Conservation (phyloP, 2,329 filamentous ascomycete genomes). For the Cercospora citrullina region DNA sequence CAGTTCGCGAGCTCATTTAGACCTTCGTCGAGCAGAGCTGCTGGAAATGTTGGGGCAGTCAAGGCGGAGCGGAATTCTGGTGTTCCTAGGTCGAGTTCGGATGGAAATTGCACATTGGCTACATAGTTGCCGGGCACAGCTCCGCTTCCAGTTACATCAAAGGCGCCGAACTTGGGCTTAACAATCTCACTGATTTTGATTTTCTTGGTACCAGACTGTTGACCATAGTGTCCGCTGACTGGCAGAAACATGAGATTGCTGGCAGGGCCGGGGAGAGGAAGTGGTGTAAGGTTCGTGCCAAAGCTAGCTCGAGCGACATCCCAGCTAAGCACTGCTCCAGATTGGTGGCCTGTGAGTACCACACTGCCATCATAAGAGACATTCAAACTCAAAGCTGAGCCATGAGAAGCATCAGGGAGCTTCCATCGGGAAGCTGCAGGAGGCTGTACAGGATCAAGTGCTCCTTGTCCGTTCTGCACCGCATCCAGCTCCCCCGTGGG, state of each 20-base stretch:
- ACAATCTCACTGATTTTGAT: conserved; percentile 54
- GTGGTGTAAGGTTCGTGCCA: conserved; percentile 58
- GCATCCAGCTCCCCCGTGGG: conserved; percentile 18
- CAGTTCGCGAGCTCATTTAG: conserved; percentile 40
- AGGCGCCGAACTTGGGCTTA: conserved; percentile 74
- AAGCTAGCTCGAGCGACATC: conserved; percentile 71
- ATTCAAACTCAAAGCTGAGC: conserved; percentile 66
- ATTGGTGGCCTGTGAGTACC: conserved; percentile 77
- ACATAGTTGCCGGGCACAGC: conserved; percentile 60
- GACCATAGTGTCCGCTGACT: conserved; percentile 51
- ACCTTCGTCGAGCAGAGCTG: conserved; percentile 38
- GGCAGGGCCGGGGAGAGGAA: conserved; percentile 75
- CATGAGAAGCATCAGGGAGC: conserved; percentile 53
- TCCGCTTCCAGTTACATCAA: conserved; percentile 38
- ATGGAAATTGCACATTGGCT: conserved; percentile 63
- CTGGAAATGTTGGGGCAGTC: conserved; percentile 46
- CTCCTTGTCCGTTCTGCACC: conserved; percentile 26
- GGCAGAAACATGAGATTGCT: conserved; percentile 77
- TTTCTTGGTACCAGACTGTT: conserved; percentile 31
- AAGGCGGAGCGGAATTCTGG: conserved; percentile 45
- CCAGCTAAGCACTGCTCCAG: conserved; percentile 79
- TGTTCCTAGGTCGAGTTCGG: conserved; percentile 31
- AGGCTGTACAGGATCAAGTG: conserved; percentile 43
- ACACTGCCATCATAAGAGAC: conserved; percentile 80
- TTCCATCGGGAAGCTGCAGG: conserved; percentile 39